Evolutionary conservation across 1,139 yeast species (phyloP).

Genomic region (Trichomonascaceae sp.): DNA sequence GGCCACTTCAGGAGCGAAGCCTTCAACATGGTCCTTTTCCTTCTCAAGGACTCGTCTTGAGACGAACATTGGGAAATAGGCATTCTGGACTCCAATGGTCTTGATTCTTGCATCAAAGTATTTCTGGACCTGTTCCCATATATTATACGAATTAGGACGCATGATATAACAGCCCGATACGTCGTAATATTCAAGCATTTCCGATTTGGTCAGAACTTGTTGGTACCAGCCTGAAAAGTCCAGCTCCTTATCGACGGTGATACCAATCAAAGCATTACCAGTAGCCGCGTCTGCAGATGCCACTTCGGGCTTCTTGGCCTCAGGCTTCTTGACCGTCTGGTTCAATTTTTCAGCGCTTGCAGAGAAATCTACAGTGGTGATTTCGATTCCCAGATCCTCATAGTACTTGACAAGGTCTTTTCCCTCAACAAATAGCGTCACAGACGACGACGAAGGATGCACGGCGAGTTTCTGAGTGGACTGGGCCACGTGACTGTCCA

Average conservation of each 20-base stretch:
- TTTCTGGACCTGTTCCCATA: slow-evolving; percentile 92
- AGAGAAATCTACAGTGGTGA: slow-evolving; percentile 59
- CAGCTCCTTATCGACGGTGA: slow-evolving; percentile 83
- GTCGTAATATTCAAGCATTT: slow-evolving; percentile 96
- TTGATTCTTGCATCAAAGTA: slow-evolving; percentile 81
- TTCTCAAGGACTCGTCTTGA: slow-evolving; percentile 86
- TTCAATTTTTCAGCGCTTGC: slow-evolving; percentile 36
- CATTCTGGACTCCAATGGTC: slow-evolving; percentile 83
- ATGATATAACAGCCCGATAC: slow-evolving; percentile 98
- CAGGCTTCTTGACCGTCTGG: slow-evolving; percentile 27
- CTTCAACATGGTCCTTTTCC: slow-evolving; percentile 98
- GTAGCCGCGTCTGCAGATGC: slow-evolving; percentile 47
- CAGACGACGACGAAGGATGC: slow-evolving; percentile 53
- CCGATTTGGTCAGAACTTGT: slow-evolving; percentile 92
- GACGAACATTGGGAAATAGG: slow-evolving; percentile 98
- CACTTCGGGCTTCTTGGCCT: slow-evolving; percentile 25
- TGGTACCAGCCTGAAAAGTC: slow-evolving; percentile 98
- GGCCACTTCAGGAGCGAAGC: slow-evolving; percentile 99
- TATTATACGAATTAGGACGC: slow-evolving; percentile 90
- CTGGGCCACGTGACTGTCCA: slow-evolving; percentile 52
- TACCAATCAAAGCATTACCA: slow-evolving; percentile 69
- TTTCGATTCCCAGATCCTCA: slow-evolving; percentile 53
- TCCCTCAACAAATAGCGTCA: slow-evolving; percentile 49
- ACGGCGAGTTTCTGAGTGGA: slow-evolving; percentile 44
- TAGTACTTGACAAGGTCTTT: slow-evolving; percentile 49